phyloP scores from a whole-genome alignment of 2,329 filamentous ascomycete species.

The Pyrenophora graminea region DNA sequence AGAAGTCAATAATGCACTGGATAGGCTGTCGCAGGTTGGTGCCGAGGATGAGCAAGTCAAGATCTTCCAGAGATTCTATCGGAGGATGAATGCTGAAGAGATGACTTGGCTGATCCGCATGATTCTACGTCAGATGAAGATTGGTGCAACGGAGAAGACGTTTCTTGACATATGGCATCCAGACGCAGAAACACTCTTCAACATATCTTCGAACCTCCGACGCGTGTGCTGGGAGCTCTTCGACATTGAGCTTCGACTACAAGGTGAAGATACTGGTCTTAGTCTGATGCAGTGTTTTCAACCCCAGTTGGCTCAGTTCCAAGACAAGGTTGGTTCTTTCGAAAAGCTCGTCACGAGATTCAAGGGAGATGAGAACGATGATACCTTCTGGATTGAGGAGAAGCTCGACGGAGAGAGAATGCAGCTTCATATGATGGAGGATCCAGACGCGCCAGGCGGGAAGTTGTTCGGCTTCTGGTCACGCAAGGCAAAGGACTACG shows the following conservation, averaged over 20 bases:
- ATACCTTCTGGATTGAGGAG: constrained; percentile 94
- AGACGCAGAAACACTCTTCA: constrained; percentile 67
- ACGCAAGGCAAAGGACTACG: constrained; percentile 93
- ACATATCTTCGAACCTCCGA: constrained; percentile 85
- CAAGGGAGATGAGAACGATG: constrained; percentile 69
- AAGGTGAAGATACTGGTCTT: constrained; percentile 75
- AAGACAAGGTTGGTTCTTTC: constrained; percentile 71
- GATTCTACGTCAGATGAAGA: constrained; percentile 78
- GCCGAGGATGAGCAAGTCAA: constrained; percentile 84
- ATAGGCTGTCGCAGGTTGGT: constrained; percentile 72
- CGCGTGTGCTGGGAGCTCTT: constrained; percentile 93
- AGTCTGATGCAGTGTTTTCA: constrained; percentile 93
- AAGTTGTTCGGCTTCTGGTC: constrained; percentile 88
- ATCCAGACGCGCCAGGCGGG: constrained; percentile 69
- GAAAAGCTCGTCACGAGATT: constrained; percentile 75
- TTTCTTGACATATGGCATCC: constrained; percentile 70
- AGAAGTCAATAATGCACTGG: constrained; percentile 85
- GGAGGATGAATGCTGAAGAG: constrained; percentile 90
- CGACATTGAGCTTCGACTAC: constrained; percentile 72
- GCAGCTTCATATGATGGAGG: constrained; percentile 88
- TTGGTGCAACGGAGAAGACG: constrained; percentile 82
- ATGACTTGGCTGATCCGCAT: constrained; percentile 94
- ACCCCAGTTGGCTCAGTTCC: constrained; percentile 90
- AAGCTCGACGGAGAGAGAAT: constrained; percentile 97
- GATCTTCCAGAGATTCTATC: constrained; percentile 83